These are phyloP conservation scores for Candida verbasci DNA, from an alignment of 805 yeast genomes.

Conservation along the genomic window DNA sequence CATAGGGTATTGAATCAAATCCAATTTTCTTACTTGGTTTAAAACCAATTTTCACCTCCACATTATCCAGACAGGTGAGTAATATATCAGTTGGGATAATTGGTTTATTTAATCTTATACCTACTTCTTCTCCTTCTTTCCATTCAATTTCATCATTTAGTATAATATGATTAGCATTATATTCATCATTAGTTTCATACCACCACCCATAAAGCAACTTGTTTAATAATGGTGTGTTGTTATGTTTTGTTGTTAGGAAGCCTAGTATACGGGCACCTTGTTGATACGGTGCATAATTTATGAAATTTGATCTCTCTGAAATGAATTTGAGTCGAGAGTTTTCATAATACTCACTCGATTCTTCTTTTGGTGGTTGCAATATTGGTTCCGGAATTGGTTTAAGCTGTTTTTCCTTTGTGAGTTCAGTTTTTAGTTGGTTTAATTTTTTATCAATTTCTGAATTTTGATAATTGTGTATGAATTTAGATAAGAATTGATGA, in stretches of 20 bases:
- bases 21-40: conserved; percentile 5
- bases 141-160: conserved; percentile 31
- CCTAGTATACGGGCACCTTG: conserved; percentile 38
- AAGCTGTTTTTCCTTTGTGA: not conserved
- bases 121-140: conserved; percentile 26
- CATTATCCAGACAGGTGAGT: conserved; percentile 7
- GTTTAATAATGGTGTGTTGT: conserved; percentile 16
- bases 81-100: conserved; percentile 34
- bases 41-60: conserved; percentile 4
- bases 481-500: conserved; percentile 13
- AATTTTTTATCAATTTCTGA: conserved; percentile 5
- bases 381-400: not conserved
- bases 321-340: not conserved
- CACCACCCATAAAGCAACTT: conserved; percentile 37
- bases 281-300: conserved; percentile 37
- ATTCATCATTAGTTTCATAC: conserved; percentile 25
- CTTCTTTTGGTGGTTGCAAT: conserved; percentile 4
- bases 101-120: conserved; percentile 28
- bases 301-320: not conserved
- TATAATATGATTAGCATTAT: conserved; percentile 35
- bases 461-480: conserved; percentile 6
- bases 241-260: conserved; percentile 24
- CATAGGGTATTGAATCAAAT: conserved; percentile 5
- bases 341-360: not conserved
- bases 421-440: not conserved